Evolutionary conservation across 805 yeast species (phyloP), one percentile per base, ranked within the genome.

Genomic region (Priceomyces castillae): DNA sequence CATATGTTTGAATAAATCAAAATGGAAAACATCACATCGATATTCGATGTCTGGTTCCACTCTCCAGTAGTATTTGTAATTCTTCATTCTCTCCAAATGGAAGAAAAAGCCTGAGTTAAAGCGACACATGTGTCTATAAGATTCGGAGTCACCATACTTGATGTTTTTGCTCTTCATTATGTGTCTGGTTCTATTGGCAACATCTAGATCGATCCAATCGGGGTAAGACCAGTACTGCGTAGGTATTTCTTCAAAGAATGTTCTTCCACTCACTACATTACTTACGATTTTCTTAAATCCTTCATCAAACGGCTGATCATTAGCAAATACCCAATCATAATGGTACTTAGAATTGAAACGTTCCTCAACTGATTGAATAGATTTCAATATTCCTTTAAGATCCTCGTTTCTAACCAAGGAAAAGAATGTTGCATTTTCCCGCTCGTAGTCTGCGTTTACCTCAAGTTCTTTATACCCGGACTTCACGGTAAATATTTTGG

Each of bases 131-230:
- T 56, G 58, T 9, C 58, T 42, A 47, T 57, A 58, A 7, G 52
- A 46, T 39, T 52, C 59, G 16, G 53, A 52, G 22, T 46, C 58
- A 9, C 61, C 62, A 40, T 75, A 75, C 43, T 69, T 67, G 51
- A 75, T 54, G 5, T 51, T 47, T 6, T 49, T 49, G 23, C 55
- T 43, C 10, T 51, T 49, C 57, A 68, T 48, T 23, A 54, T 47
- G 4, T 48, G 44, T 51, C 66, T 49, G 11, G 56, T 48, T 14
- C 49, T 44, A 7, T 56, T 52, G 38, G 77, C 74, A 36, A 50
- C 51, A 12, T 49, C 51, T 25, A 36, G 39, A 45, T 56, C 58
- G 9, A 58, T 52, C 54, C 54, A 55, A 14, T 47, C 54, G 4
- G 62, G 62, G 23, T 56, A 55, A 7, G 47, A 41, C 62, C 62